Evolutionary conservation across 305 asterid genomes (phyloP).

Genomic region (Fraxinus platypoda): DNA sequence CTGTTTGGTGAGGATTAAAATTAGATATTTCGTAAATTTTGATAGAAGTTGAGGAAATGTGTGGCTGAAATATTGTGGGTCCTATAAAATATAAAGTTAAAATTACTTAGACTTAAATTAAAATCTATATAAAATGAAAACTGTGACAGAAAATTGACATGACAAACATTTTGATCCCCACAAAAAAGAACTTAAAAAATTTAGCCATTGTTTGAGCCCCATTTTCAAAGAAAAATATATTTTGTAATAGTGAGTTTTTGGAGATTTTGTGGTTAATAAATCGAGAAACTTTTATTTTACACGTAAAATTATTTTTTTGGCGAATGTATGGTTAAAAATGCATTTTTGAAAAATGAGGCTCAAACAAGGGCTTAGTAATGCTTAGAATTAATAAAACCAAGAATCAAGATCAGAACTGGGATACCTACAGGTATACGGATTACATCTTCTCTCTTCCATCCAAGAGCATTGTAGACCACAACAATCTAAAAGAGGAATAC

Average conservation of each 20-base stretch:
- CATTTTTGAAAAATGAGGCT: neutral
- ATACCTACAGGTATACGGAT: conserved; percentile 38
- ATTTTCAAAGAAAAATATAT: neutral
- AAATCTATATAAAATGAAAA: neutral
- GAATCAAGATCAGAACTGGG: conserved; percentile 23
- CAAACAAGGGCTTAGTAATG: neutral
- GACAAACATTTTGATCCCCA: conserved; percentile 11
- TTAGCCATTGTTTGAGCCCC: neutral
- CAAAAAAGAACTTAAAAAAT: neutral
- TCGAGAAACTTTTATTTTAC: neutral
- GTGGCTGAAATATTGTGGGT: neutral
- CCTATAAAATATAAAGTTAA: neutral
- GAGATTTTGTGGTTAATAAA: neutral
- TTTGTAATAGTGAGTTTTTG: neutral
- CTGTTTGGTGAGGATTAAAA: neutral
- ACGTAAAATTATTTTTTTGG: neutral
- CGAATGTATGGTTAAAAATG: neutral
- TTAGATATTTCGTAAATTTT: neutral
- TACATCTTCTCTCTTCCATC: conserved; percentile 42
- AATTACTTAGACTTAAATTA: neutral
- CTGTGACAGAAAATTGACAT: neutral
- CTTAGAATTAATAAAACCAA: neutral
- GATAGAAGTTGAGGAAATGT: neutral
- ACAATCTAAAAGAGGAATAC: conserved; percentile 31
- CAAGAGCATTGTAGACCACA: conserved; percentile 46